Base-by-base conservation (phyloP, 1,284 basidiomycete species). In the Lentinula novae-zelandiae region DNA sequence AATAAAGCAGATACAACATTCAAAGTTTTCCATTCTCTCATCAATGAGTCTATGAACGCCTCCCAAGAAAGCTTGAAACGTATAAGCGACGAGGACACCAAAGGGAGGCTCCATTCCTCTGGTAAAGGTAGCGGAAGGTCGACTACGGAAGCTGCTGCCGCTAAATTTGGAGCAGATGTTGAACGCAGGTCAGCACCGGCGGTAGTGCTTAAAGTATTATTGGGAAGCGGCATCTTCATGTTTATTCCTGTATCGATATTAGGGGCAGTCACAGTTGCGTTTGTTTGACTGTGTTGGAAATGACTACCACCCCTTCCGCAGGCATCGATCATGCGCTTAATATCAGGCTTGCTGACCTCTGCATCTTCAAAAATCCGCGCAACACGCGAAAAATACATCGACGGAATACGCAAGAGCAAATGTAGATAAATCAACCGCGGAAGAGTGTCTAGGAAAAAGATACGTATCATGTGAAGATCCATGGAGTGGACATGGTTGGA, bases 11-110 rank as follows among this genome's bases (percentile, higher is more conserved):
- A 90, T 20, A 90, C 85, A 20, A 91, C 76, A 68, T 91, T 91
- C 53, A 90, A 68, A 10, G 88, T 90, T 73, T 91, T 91, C 88
- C 87, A 90, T 68, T 91, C 89, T 48, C 81, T 78, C 64, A 89
- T 62, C 34, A 91, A 73, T 0, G 84, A 84, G 64, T 90, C 87
- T 10, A 90, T 80, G 65, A 90, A 90, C 0, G 67, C 72, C 69
- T 90, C 88, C 89, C 89, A 91, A 2, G 85, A 86, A 53, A 80
- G 73, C 67, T 89, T 88, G 75, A 91, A 89, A 57, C 83, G 75
- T 27, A 82, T 73, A 40, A 89, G 69, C 1, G 86, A 80, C 8
- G 84, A 84, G 0, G 86, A 82, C 2, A 85, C 86, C 1, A 79
- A 72, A 33, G 53, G 39, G 0, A 79, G 75, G 0, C 79, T 79